Conservation (phyloP, 495 filamentous ascomycete species). For the Xylaria venustula region DNA sequence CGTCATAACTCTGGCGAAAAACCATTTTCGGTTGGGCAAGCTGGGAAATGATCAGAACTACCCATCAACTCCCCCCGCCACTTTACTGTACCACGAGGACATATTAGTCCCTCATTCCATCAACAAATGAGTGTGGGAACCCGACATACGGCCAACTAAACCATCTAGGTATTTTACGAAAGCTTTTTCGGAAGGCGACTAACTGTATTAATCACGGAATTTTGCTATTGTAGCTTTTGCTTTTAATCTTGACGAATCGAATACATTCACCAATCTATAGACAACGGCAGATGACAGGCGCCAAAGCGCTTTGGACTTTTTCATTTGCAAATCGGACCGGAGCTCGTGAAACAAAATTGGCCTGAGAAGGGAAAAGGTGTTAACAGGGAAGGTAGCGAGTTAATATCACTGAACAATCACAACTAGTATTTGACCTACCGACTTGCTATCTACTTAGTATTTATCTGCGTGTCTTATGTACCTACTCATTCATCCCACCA, state of each 20-base stretch:
- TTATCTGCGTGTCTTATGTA: too few relatives aligned
- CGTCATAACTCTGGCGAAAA: neutral
- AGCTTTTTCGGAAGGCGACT: constrained; percentile 1
- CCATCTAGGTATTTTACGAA: neutral
- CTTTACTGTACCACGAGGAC: neutral
- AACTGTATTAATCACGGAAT: constrained; percentile 6
- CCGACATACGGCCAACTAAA: neutral
- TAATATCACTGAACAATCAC: neutral
- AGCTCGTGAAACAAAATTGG: neutral
- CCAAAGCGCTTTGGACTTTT: neutral
- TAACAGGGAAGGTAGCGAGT: neutral
- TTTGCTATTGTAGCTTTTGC: neutral
- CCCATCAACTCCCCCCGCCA: neutral
- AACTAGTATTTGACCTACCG: too few relatives aligned
- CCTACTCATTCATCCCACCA: too few relatives aligned
- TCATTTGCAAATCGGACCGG: neutral
- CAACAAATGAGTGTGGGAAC: neutral
- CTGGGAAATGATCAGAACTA: neutral
- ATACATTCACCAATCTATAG: constrained; percentile 1
- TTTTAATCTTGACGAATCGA: neutral
- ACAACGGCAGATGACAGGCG: neutral
- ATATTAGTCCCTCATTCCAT: neutral
- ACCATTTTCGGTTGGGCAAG: neutral
- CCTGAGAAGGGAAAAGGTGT: neutral
- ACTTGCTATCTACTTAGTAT: too few relatives aligned